phyloP scores from a whole-genome alignment of 192 early-diverging fungal genomes.

The Backusella macrospora region DNA sequence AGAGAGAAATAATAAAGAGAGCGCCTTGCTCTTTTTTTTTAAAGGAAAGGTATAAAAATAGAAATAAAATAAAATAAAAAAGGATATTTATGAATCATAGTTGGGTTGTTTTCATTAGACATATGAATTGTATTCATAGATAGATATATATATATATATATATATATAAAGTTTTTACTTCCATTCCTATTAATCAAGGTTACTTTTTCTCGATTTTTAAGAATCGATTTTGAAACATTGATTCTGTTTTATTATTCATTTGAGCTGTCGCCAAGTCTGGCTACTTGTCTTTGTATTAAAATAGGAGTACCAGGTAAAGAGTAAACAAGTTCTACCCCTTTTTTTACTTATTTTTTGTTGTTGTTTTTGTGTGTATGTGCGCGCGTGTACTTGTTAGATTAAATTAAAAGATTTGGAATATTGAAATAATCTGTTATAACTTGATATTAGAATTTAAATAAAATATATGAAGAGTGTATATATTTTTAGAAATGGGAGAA shows the following conservation, averaged over 20 bases:
- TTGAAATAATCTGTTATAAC: constrained; percentile 15
- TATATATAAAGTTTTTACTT: too few relatives aligned
- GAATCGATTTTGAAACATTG: not conserved
- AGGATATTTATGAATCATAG: too few relatives aligned
- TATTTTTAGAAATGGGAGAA: constrained; percentile 9
- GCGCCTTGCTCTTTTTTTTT: too few relatives aligned
- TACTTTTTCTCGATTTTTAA: not conserved
- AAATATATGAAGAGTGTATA: constrained; percentile 5
- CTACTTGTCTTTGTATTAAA: constrained; percentile 4
- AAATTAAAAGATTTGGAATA: constrained; percentile 11
- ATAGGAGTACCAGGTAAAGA: constrained; percentile 6
- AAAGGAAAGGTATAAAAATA: too few relatives aligned
- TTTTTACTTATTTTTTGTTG: not conserved
- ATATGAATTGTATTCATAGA: too few relatives aligned
- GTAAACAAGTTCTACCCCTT: constrained; percentile 11
- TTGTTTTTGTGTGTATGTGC: not conserved
- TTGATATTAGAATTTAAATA: constrained; percentile 15
- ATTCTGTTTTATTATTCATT: not conserved
- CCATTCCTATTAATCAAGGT: not conserved
- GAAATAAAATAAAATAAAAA: too few relatives aligned
- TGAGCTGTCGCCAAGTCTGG: not conserved
- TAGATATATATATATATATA: too few relatives aligned
- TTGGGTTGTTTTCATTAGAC: too few relatives aligned
- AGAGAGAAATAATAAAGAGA: too few relatives aligned
- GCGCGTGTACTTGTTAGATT: not conserved